Conservation (phyloP, 1,284 basidiomycete genomes). For the Cutaneotrichosporon spelunceum region DNA sequence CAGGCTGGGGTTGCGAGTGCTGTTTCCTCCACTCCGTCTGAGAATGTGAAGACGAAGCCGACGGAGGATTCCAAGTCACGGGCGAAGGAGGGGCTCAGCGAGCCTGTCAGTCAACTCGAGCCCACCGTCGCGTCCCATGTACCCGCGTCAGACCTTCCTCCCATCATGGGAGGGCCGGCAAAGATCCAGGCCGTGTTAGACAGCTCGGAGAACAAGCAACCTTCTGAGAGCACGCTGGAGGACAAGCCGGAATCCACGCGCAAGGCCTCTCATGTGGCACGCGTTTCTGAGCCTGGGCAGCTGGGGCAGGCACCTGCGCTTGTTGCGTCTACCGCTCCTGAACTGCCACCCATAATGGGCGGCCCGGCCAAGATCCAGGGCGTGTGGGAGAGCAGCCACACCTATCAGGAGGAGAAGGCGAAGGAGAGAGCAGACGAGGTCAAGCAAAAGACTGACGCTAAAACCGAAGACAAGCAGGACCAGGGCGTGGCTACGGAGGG, state of each 20-base stretch:
- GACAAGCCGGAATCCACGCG: neutral
- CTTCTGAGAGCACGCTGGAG: neutral
- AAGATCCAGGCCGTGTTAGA: constrained; percentile 1
- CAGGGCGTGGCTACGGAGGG: neutral
- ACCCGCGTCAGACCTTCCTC: neutral
- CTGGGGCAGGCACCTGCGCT: neutral
- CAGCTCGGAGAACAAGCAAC: neutral
- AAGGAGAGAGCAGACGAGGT: neutral
- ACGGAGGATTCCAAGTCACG: neutral
- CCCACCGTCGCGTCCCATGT: neutral
- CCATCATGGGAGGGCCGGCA: neutral
- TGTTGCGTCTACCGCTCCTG: neutral
- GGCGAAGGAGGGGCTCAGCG: neutral
- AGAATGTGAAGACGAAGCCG: neutral
- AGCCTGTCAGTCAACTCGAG: neutral
- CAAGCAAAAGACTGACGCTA: neutral
- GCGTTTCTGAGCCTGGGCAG: neutral
- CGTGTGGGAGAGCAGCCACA: neutral
- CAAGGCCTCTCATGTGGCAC: neutral
- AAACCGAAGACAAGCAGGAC: neutral
- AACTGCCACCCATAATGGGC: neutral
- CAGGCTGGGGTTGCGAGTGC: neutral
- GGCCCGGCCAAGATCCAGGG: neutral
- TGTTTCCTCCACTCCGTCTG: neutral
- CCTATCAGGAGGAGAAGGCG: neutral